A percentile compares a stretch with the other conserved stretches of the same genome.
These are phyloP conservation scores for Mortierella sp. DNA, from an alignment of 371 early-diverging fungal species.

Conservation along the genomic window DNA sequence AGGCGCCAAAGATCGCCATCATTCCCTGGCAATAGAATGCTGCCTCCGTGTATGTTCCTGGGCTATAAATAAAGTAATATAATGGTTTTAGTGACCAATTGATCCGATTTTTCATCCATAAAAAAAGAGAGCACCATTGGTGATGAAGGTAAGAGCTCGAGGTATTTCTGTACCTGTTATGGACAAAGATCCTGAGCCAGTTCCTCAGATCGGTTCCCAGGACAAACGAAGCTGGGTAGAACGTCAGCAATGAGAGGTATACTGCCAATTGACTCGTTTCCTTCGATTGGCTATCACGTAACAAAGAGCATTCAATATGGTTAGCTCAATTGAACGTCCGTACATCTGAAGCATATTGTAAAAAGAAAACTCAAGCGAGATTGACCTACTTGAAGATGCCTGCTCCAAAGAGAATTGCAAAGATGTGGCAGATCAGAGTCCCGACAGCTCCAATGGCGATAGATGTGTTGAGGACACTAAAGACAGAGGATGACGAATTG, in stretches of 20 bases:
- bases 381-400: conserved; percentile 34
- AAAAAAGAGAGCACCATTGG: neutral
- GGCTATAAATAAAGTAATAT: conserved; percentile 15
- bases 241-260: conserved; percentile 46
- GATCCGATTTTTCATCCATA: neutral
- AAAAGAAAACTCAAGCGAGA: neutral
- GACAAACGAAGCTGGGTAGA: conserved; percentile 51
- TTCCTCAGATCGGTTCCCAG: conserved; percentile 39
- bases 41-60: conserved; percentile 43
- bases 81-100: neutral
- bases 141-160: neutral
- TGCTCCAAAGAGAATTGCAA: conserved; percentile 50
- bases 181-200: conserved; percentile 47
- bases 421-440: conserved; percentile 34
- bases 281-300: conserved; percentile 40
- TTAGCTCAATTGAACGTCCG: neutral
- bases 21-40: conserved; percentile 50
- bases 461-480: conserved; percentile 29
- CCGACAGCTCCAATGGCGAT: conserved; percentile 42
- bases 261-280: conserved; percentile 42
- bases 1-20: conserved; percentile 59
- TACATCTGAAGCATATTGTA: neutral
- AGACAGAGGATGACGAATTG: conserved; percentile 12
- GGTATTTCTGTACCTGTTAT: conserved; percentile 31
- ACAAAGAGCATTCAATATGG: neutral